Evolutionary conservation across 495 filamentous ascomycete genomes (phyloP), one percentile per base, ranked within the genome.

Genomic region (Aspergillus kassunensis): DNA sequence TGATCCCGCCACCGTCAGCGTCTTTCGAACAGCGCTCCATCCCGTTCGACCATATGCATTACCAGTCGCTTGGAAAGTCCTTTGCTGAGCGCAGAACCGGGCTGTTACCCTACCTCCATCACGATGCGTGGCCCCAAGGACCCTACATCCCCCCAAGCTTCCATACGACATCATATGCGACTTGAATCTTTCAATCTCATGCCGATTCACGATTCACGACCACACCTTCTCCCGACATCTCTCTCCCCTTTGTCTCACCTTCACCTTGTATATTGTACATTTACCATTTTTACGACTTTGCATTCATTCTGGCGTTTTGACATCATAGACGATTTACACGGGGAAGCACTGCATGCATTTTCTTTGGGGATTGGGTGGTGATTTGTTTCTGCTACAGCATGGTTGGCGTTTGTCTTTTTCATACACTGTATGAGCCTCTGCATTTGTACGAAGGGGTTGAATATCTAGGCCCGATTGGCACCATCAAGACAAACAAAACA

Each of bases 1-100:
- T 97, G 15, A 88, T 93, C 24, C 93, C 92, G 11, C 89, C 93
- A 43, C 88, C 90, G 0, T 88, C 89, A 12, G 78, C 81, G 0
- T 88, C 89, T 10, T 78, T 95, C 40, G 82, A 91, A 41, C 84
- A 87, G 51, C 75, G 76, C 53, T 72, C 70, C 52, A 55, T 86
- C 64, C 64, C 79, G 49, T 73, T 87, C 64, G 74, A 89, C 57
- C 89, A 96, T 70, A 96, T 98, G 90, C 93, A 96, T 61, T 98
- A 97, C 57, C 92, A 95, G 59, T 89, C 92, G 4, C 70, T 98
- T 8, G 88, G 89, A 3, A 89, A 89, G 61, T 68, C 79, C 8
- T 77, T 81, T 3, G 80, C 85, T 44, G 89, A 96, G 53, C 80
- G 85, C 45, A 85, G 86, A 49, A 86, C 86, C 4, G 93, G 93